Conservation (phyloP, 805 yeast species). For the Lipomyces yamanashiensis region DNA sequence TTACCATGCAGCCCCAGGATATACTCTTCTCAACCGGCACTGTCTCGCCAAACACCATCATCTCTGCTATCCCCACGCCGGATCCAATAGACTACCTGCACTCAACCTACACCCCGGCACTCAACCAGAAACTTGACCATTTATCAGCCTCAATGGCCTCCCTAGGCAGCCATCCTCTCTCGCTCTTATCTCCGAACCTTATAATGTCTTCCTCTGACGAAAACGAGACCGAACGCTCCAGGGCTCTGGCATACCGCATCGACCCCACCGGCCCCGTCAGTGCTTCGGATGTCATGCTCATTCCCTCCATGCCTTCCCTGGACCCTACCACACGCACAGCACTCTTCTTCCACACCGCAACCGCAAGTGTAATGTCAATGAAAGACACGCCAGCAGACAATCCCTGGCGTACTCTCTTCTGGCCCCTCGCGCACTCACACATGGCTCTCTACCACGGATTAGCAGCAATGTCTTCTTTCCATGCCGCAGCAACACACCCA, state of each 20-base stretch:
- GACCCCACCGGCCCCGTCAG: constrained; percentile 30
- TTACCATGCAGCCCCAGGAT: not conserved
- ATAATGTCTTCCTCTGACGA: constrained; percentile 2
- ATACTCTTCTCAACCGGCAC: not conserved
- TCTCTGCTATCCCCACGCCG: not conserved
- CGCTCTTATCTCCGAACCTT: constrained; percentile 14
- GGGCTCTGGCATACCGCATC: constrained; percentile 2
- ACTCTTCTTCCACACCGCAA: constrained; percentile 51
- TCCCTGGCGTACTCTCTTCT: constrained; percentile 65
- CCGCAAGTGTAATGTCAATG: constrained; percentile 63
- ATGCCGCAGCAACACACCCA: constrained; percentile 52
- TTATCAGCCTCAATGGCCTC: constrained; percentile 7
- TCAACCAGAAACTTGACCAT: constrained; percentile 4
- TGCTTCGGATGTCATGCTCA: constrained; percentile 17
- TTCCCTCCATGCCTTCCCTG: constrained; percentile 30
- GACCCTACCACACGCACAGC: constrained; percentile 38
- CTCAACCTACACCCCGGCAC: constrained; percentile 19
- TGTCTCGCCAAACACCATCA: constrained; percentile 1
- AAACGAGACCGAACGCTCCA: not conserved
- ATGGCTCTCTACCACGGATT: constrained; percentile 65
- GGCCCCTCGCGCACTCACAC: constrained; percentile 61
- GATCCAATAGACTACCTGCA: constrained; percentile 22
- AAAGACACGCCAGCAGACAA: constrained; percentile 69
- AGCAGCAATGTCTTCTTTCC: constrained; percentile 70
- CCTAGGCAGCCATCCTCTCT: constrained; percentile 15